phyloP scores from a whole-genome alignment of 208 protist species.

The Trypanosomatidae sp. region DNA sequence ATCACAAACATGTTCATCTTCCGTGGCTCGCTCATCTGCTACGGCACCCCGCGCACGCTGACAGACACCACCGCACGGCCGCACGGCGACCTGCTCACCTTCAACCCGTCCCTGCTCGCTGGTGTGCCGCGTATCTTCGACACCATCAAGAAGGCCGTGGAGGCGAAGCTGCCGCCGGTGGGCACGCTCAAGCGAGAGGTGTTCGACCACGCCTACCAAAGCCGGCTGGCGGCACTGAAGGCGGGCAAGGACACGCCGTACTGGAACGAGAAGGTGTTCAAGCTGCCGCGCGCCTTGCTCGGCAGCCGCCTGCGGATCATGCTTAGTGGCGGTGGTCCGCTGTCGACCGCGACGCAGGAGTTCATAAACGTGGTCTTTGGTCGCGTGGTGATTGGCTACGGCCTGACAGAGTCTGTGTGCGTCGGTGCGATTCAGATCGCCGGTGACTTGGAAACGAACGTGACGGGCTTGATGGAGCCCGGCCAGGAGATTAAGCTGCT shows the following conservation, averaged over 20 bases:
- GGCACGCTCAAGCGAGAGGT: conserved; percentile 69
- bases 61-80: conserved; percentile 71
- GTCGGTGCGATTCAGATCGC: conserved; percentile 63
- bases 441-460: conserved; percentile 53
- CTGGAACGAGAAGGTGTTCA: conserved; percentile 86
- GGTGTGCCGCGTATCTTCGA: conserved; percentile 92
- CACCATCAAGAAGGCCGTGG: conserved; percentile 72
- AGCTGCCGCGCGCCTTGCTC: conserved; percentile 39
- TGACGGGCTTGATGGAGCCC: conserved; percentile 67
- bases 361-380: conserved; percentile 88
- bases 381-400: conserved; percentile 73
- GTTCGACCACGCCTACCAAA: conserved; percentile 73
- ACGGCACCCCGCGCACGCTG: conserved; percentile 78
- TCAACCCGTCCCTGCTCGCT: conserved; percentile 67
- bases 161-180: conserved; percentile 68
- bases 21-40: conserved; percentile 70
- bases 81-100: conserved; percentile 83
- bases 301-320: conserved; percentile 68
- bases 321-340: conserved; percentile 82
- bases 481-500: conserved; percentile 90
- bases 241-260: conserved; percentile 83
- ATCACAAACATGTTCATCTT: conserved; percentile 72
- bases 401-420: conserved; percentile 88
- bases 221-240: conserved; percentile 60
- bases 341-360: conserved; percentile 71